Conservation (phyloP, 192 early-diverging fungal species). For the Podila epicladia region DNA sequence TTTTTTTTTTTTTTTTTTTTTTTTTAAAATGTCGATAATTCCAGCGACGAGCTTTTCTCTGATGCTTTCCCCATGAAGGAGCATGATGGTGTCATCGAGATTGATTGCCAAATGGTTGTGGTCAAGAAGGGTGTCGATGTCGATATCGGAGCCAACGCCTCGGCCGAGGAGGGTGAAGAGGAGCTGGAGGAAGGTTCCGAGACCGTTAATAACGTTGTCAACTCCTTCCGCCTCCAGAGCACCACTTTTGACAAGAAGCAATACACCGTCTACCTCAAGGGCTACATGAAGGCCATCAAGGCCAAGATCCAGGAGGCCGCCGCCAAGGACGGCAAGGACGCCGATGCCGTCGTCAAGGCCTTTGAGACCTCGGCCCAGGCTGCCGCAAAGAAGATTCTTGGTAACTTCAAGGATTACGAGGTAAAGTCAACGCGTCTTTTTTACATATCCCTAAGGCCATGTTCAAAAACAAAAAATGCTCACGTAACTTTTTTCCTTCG, state of each 20-base stretch:
- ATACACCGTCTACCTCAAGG: conserved; percentile 88
- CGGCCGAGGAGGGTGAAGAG: conserved; percentile 80
- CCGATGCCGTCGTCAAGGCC: conserved; percentile 44
- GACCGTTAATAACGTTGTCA: conserved; percentile 83
- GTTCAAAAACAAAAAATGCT: too few relatives aligned
- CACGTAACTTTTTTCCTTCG: neutral
- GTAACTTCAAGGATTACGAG: conserved; percentile 68
- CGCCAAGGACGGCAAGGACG: conserved; percentile 61
- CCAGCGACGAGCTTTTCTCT: conserved; percentile 84
- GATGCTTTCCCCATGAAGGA: conserved; percentile 76
- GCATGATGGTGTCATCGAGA: conserved; percentile 72
- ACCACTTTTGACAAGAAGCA: conserved; percentile 89
- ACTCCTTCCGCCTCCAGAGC: conserved; percentile 73
- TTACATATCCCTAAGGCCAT: too few relatives aligned
- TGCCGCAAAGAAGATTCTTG: conserved; percentile 79
- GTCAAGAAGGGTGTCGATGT: conserved; percentile 69
- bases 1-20: neutral
- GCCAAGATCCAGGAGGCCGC: conserved; percentile 51
- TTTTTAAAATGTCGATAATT: neutral
- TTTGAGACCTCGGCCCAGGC: conserved; percentile 70
- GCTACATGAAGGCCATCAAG: conserved; percentile 86
- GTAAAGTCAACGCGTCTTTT: neutral
- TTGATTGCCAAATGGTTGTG: conserved; percentile 70
- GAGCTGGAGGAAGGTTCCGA: conserved; percentile 61
- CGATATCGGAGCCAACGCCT: conserved; percentile 90